Base-by-base conservation (phyloP, 73 alveolate genomes). In the Tetrahymena borealis region DNA sequence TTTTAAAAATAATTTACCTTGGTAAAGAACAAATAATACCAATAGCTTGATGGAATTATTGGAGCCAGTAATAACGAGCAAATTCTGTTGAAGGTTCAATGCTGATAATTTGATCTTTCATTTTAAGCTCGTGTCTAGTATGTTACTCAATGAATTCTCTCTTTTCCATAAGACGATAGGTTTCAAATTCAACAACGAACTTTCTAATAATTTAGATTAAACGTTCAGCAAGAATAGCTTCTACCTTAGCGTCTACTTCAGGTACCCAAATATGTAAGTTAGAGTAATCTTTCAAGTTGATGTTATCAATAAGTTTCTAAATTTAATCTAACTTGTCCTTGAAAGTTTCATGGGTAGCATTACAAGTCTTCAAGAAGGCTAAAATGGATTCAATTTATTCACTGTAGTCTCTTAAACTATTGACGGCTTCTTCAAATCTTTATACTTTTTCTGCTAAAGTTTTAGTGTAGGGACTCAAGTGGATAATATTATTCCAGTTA, bases 31-130 rank as follows among this genome's bases (percentile, higher is more conserved):
- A 97, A 32, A 98, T 95, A 15, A 95, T 91, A 32, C 96, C 94
- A 11, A 98, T 92, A 78, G 97, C 91, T 39, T 94, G 96, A 92
- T 99, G 99, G 94, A 97, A 98, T 79, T 98, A 97, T 91, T 97
- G 94, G 90, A 95, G 95, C 99, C 99, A 99, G 94, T 40, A 98
- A 79, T 98, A 97, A 92, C 99, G 95, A 11, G 99, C 99, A 78
- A 97, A 99, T 92, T 98, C 98, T 33, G 98, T 96, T 39, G 99
- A 98, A 20, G 99, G 99, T 78, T 99, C 99, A 78, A 99, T 92
- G 43, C 96, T 94, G 91, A 98, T 97, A 7, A 96, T 41, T 94
- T 97, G 96, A 91, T 98, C 99, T 43, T 97, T 90, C 60, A 98
- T 85, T 95, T 97, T 97, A 4, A 98, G 96, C 94, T 97, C 99